Base-by-base conservation (phyloP, 805 yeast species). In the Wickerhamiella hasegawae region DNA sequence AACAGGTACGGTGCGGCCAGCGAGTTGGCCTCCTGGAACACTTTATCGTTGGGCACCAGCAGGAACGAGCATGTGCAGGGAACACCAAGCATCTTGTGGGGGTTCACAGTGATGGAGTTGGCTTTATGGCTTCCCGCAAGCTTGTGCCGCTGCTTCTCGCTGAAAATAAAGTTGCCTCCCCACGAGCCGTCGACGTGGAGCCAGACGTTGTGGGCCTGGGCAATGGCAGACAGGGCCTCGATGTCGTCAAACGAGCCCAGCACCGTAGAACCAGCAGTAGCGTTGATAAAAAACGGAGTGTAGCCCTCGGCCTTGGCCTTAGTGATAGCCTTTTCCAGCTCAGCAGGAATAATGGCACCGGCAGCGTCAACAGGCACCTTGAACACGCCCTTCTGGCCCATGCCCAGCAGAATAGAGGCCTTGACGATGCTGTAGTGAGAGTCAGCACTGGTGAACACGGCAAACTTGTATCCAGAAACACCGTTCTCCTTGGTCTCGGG, bases 241-340 rank as follows among this genome's bases (percentile, higher is more conserved):
- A 81, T 65, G 16, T 76, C 73, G 48, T 81, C 94, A 53, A 66
- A 82, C 5, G 90, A 76, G 1, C 94, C 94, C 46, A 73, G 77
- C 1, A 81, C 94, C 0, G 94, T 81, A 9, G 92, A 79, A 1
- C 94, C 94, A 0, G 94, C 92, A 3, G 94, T 82, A 10, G 78
- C 84, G 49, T 76, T 79, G 38, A 82, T 59, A 50, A 76, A 79
- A 24, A 81, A 58, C 1, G 93, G 94, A 1, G 76, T 73, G 47
- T 45, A 68, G 0, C 92, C 90, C n/a, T 65, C 55, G 0, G 37
- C 32, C 14, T 51, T 55, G 4, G 80, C 60, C 30, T 56, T 44
- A 11, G 41, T 44, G 18, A 81, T 73, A 23, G 58, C 50, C 3
- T 34, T 30, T 17, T 64, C 72, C 31, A 81, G 58, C 19, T 65